These are phyloP conservation scores for Lactuca sativa DNA, from an alignment of 129 eudicot species.

Conservation along the genomic window DNA sequence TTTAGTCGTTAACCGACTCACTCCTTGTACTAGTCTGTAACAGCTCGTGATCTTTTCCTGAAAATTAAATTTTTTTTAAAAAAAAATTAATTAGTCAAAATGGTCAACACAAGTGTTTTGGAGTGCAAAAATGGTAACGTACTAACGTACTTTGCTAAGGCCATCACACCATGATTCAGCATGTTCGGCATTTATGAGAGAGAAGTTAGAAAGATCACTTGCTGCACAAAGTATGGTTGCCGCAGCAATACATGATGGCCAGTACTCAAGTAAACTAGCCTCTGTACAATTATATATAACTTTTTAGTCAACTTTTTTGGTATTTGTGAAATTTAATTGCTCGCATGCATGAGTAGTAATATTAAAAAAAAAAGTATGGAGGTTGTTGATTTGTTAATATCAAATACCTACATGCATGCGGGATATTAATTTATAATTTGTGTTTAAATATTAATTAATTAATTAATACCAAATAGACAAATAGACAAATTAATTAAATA, in stretches of 20 bases:
- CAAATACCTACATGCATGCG: constrained; percentile 40
- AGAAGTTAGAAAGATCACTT: constrained; percentile 67
- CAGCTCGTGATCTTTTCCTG: constrained; percentile 78
- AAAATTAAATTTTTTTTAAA: not conserved
- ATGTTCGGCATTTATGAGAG: constrained; percentile 66
- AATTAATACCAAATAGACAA: no score
- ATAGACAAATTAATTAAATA: no score
- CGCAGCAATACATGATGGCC: constrained; percentile 97
- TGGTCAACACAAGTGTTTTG: not conserved
- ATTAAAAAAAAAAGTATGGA: not conserved
- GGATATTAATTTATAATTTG: not conserved
- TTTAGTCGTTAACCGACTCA: constrained; percentile 34
- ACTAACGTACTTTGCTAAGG: constrained; percentile 71
- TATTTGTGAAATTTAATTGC: constrained; percentile 9
- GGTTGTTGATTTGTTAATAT: constrained; percentile 31
- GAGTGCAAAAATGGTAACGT: constrained; percentile 10
- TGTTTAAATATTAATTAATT: not conserved
- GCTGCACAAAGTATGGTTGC: constrained; percentile 88
- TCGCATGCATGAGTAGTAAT: constrained; percentile 28
- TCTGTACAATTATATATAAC: constrained; percentile 42
- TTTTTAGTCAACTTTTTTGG: constrained; percentile 34
- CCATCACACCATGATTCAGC: constrained; percentile 92
- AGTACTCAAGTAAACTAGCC: constrained; percentile 66
- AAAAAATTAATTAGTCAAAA: not conserved
- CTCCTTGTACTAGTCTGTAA: constrained; percentile 49